phyloP scores from a whole-genome alignment of 2,329 filamentous ascomycete genomes.

The Trichothecium sympodiale region DNA sequence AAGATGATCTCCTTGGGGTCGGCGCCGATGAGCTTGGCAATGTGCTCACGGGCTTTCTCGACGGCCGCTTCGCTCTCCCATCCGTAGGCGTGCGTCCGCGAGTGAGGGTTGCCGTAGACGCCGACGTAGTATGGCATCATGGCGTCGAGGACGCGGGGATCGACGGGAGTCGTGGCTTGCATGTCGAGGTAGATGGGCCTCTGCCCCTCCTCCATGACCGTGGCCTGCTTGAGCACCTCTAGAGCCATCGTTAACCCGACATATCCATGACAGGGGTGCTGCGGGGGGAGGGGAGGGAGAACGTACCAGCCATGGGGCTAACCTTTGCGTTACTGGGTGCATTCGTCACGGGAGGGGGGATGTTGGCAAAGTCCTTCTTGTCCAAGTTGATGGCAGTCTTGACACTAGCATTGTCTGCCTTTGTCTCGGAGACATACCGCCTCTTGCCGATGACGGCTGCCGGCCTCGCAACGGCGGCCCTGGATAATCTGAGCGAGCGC shows the following conservation, averaged over 20 bases:
- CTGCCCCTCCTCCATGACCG: slow-evolving; percentile 83
- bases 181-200: slow-evolving; percentile 96
- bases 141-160: slow-evolving; percentile 86
- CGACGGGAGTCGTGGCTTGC: slow-evolving; percentile 92
- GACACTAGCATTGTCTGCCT: slow-evolving; percentile 69
- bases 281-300: slow-evolving; percentile 5
- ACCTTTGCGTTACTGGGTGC: slow-evolving; percentile 43
- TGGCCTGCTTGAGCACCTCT: slow-evolving; percentile 83
- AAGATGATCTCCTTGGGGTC: slow-evolving; percentile 98
- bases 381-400: slow-evolving; percentile 81
- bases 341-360: slow-evolving; percentile 22
- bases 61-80: slow-evolving; percentile 97
- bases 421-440: slow-evolving; percentile 76
- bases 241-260: slow-evolving; percentile 8
- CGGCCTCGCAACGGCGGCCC: slow-evolving; percentile 15
- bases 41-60: slow-evolving; percentile 72
- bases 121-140: slow-evolving; percentile 95
- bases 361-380: slow-evolving; percentile 66
- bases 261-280: neutral
- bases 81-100: slow-evolving; percentile 91
- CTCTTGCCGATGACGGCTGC: slow-evolving; percentile 27
- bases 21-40: slow-evolving; percentile 81
- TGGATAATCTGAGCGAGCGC: slow-evolving; percentile 16
- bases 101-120: slow-evolving; percentile 94
- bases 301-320: slow-evolving; percentile 59